Conservation (phyloP, 164 flowering plant genomes). For the Tetracentron sinense region DNA sequence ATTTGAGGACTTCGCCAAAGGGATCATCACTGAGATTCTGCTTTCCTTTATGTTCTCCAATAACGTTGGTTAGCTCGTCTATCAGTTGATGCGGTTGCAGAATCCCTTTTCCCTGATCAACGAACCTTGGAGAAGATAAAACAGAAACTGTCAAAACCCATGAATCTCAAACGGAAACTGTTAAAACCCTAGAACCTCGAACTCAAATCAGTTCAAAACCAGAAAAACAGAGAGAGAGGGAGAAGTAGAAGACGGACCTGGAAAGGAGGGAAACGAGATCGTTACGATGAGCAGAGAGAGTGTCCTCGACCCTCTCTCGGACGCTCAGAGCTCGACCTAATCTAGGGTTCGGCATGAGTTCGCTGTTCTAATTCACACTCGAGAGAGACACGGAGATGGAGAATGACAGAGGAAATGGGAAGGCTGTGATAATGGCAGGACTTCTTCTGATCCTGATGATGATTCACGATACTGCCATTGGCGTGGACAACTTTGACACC, state of each 20-base stretch:
- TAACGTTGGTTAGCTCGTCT: slow-evolving; percentile 55
- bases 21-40: slow-evolving; percentile 47
- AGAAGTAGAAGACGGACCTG: slow-evolving; percentile 38
- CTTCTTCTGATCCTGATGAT: too few relatives aligned
- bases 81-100: slow-evolving; percentile 77
- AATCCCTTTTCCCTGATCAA: slow-evolving; percentile 81
- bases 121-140: slow-evolving; percentile 50
- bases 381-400: too few relatives aligned
- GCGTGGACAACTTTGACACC: too few relatives aligned
- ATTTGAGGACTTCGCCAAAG: slow-evolving; percentile 62
- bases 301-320: slow-evolving; percentile 82
- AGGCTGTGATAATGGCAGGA: too few relatives aligned
- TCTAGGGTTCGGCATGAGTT: slow-evolving; percentile 45
- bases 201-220: background rate
- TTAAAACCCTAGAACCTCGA: background rate
- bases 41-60: slow-evolving; percentile 37
- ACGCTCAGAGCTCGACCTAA: slow-evolving; percentile 52
- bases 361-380: too few relatives aligned
- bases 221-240: background rate
- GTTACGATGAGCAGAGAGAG: slow-evolving; percentile 82
- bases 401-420: too few relatives aligned
- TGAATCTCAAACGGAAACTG: too few relatives aligned
- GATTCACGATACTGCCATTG: too few relatives aligned
- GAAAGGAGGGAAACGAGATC: slow-evolving; percentile 86
- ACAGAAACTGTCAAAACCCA: too few relatives aligned